Conservation (phyloP, 2,329 filamentous ascomycete genomes). For the Graphium sp. region DNA sequence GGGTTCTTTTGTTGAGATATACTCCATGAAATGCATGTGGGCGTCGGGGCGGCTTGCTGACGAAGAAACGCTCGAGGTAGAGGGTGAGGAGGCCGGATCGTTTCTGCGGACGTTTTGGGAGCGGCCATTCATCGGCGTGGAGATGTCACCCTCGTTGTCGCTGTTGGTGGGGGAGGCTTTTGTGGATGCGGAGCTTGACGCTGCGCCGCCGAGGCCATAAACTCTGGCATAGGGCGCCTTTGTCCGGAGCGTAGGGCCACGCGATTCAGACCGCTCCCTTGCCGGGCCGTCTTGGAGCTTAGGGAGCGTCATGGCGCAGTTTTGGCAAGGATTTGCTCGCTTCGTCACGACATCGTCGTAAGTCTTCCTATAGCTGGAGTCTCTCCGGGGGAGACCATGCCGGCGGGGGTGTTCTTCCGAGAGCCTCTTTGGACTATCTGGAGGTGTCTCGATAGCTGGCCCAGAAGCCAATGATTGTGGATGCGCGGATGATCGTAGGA, state of each 20-base stretch:
- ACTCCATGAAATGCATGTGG: slow-evolving; percentile 50
- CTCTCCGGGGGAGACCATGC: too few relatives aligned
- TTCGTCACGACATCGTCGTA: slow-evolving; percentile 50
- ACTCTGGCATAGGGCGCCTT: slow-evolving; percentile 43
- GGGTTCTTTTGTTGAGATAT: slow-evolving; percentile 52
- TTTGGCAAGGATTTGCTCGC: slow-evolving; percentile 47
- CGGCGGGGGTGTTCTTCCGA: slow-evolving; percentile 22
- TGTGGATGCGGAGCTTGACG: slow-evolving; percentile 32
- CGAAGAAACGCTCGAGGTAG: slow-evolving; percentile 33
- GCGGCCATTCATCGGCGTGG: too few relatives aligned
- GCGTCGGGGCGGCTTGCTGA: slow-evolving; percentile 21
- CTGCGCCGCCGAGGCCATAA: slow-evolving; percentile 26
- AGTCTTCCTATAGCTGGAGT: slow-evolving; percentile 43
- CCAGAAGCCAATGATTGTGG: slow-evolving; percentile 15
- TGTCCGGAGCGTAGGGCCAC: slow-evolving; percentile 41
- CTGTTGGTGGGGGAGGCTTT: slow-evolving; percentile 30
- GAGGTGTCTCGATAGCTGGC: slow-evolving; percentile 37
- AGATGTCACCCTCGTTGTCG: slow-evolving; percentile 25
- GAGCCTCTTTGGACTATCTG: slow-evolving; percentile 32
- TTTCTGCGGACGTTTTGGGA: slow-evolving; percentile 5
- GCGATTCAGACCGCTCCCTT: slow-evolving; percentile 12
- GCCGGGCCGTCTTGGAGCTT: slow-evolving; percentile 19
- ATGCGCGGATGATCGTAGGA: slow-evolving; percentile 21
- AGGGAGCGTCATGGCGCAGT: slow-evolving; percentile 50
- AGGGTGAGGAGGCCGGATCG: slow-evolving; percentile 16